Evolutionary conservation across 129 eudicot genomes (phyloP), one percentile per base, ranked within the genome.

Genomic region (Apium graveolens): DNA sequence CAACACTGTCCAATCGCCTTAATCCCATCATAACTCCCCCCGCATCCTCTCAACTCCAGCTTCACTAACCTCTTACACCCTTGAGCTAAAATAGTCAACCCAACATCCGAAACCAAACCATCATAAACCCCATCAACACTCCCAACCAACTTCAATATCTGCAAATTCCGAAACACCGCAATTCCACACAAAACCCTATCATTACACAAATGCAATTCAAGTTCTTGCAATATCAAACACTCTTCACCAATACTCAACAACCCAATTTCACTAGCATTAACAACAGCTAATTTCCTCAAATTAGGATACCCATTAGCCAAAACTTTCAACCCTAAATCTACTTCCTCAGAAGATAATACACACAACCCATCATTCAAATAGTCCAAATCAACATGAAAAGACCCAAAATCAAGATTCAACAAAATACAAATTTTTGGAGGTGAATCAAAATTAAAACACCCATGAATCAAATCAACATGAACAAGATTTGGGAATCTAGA

Each of bases 1-100:
- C 99, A 96, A 57, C 99, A 96, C 76, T 92, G 97, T 3, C 99
- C 99, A 27, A 96, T 87, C 0, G 99, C 99, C 82, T 90, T 96
- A 18, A 96, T 86, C 82, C 99, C 99, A 63, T 90, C 96, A 69
- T 88, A 96, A 84, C 99, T 96, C 44, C 99, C 99, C 79, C 92
- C 99, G 74, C 99, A 96, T 16, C 97, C 99, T 26, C 83, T 92
- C 34, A 96, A 85, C 86, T 96, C 99, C 48, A 96, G 91, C 87
- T 89, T 96, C 76, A 96, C 57, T 63, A 96, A 81, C 27, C 99
- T 79, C 44, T 84, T 86, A 85, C 99, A 96, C 76, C 92, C 99
- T 74, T 96, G 99, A 14, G 99, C 99, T 85, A 96, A 79, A 62
- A 96, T 87, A 0, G 99, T 96, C 83, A 96, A 76, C 78, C 99